These are phyloP conservation scores for Carex cristatella DNA, from an alignment of 176 grass and related monocot species.

Conservation along the genomic window DNA sequence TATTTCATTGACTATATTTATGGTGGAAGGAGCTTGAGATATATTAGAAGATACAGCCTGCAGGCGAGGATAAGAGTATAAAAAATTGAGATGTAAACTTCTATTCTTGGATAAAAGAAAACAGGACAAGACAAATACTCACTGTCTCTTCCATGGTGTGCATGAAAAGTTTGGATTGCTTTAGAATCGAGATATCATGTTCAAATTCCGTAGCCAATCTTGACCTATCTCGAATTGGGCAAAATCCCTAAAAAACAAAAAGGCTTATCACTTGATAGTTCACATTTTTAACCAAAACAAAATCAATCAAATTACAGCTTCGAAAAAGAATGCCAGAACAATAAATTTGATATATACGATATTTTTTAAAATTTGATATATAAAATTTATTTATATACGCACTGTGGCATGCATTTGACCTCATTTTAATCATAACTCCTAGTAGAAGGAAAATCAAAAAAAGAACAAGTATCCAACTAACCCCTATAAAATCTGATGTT, in stretches of 20 bases:
- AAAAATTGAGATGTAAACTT: background rate
- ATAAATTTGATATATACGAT: background rate
- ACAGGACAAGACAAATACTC: conserved; percentile 23
- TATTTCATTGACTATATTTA: conserved; percentile 47
- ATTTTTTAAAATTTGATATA: background rate
- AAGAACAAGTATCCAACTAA: conserved; percentile 27
- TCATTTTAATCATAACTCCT: background rate
- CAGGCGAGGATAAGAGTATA: conserved; percentile 1
- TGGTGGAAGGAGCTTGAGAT: conserved; percentile 48
- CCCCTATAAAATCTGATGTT: conserved; percentile 97
- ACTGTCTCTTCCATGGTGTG: conserved; percentile 46
- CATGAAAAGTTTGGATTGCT: conserved; percentile 49
- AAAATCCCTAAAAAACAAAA: conserved; percentile 65
- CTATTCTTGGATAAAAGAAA: background rate
- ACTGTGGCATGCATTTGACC: background rate
- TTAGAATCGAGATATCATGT: conserved; percentile 46
- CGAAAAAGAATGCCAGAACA: conserved; percentile 16
- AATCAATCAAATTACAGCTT: background rate
- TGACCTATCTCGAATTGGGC: conserved; percentile 85
- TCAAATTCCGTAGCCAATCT: conserved; percentile 66
- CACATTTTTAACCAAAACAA: background rate
- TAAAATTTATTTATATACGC: background rate
- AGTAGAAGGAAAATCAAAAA: background rate
- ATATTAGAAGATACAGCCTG: conserved; percentile 64
- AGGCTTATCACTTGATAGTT: conserved; percentile 9